Conservation (phyloP, 139 green algal species). For the Desmodesmus armatus region DNA sequence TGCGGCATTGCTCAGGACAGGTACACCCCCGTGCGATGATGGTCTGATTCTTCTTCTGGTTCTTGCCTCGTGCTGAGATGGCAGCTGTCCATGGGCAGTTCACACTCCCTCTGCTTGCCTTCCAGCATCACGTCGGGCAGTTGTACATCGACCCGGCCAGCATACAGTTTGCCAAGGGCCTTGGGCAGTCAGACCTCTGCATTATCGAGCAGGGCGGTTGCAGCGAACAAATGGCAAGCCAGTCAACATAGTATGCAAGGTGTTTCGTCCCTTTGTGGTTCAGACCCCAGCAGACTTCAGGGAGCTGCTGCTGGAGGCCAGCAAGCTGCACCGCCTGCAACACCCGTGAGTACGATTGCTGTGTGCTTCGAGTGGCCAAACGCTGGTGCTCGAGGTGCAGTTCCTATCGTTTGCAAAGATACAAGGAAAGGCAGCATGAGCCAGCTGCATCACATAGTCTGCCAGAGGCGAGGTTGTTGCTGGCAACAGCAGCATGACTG, state of each 20-base stretch:
- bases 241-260: constrained; percentile 35
- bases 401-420: no score
- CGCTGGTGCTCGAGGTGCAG: no score
- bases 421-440: background rate
- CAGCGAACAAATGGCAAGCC: background rate
- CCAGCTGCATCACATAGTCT: background rate
- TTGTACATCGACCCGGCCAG: constrained; percentile 22
- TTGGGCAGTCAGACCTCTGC: constrained; percentile 18
- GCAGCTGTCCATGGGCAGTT: no score
- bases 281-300: constrained; percentile 37
- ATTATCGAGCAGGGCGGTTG: constrained; percentile 37
- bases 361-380: no score
- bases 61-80: no score
- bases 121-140: constrained; percentile 39
- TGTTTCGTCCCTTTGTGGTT: constrained; percentile 34
- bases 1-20: no score
- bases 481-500: no score
- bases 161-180: constrained; percentile 25
- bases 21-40: no score
- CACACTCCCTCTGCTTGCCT: constrained; percentile 42
- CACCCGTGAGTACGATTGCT: constrained; percentile 33
- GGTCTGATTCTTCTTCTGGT: no score
- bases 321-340: constrained; percentile 29
- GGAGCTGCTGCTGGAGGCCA: constrained; percentile 43
- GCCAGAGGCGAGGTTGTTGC: no score